Percentiles rank a stretch among this genome's conserved stretches.
These are phyloP conservation scores for Cystobasidium sp. DNA, from an alignment of 1,284 basidiomycete species.

Conservation along the genomic window DNA sequence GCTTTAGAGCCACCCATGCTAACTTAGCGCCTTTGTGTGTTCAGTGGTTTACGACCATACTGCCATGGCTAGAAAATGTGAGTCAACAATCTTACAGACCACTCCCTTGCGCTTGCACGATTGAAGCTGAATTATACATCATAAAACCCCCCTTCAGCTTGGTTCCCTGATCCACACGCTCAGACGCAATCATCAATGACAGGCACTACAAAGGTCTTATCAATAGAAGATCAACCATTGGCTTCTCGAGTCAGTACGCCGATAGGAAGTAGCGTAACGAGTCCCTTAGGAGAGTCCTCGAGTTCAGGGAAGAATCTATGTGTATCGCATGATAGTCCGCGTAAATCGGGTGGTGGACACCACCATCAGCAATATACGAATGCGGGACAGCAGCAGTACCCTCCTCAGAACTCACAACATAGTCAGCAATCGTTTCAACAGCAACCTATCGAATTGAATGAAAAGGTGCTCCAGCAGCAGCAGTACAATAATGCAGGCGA, in stretches of 20 bases:
- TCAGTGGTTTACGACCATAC: conserved; percentile 41
- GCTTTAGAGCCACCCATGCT: background rate
- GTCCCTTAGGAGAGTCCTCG: conserved; percentile 1
- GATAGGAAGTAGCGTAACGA: conserved; percentile 2
- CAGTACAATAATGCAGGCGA: background rate
- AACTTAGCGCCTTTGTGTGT: background rate
- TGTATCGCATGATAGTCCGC: conserved; percentile 13
- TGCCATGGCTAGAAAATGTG: conserved; percentile 39
- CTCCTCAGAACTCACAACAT: background rate
- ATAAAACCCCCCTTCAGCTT: conserved; percentile 22
- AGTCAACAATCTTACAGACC: too few relatives aligned
- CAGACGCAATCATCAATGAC: conserved; percentile 21
- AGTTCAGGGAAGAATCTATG: background rate
- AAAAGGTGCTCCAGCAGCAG: background rate
- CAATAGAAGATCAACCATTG: conserved; percentile 41
- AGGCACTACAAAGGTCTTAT: conserved; percentile 18
- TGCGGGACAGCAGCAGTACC: background rate
- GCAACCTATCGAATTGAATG: conserved; percentile 4
- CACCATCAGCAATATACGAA: background rate
- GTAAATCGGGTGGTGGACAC: background rate
- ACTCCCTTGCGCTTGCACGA: too few relatives aligned
- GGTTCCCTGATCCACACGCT: conserved; percentile 41
- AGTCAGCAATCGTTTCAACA: conserved; percentile 2
- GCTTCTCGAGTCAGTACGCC: conserved; percentile 35
- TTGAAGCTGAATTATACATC: too few relatives aligned